Evolutionary conservation across 768 basidiomycete species (phyloP).

Genomic region (Lentinus tigrinus): DNA sequence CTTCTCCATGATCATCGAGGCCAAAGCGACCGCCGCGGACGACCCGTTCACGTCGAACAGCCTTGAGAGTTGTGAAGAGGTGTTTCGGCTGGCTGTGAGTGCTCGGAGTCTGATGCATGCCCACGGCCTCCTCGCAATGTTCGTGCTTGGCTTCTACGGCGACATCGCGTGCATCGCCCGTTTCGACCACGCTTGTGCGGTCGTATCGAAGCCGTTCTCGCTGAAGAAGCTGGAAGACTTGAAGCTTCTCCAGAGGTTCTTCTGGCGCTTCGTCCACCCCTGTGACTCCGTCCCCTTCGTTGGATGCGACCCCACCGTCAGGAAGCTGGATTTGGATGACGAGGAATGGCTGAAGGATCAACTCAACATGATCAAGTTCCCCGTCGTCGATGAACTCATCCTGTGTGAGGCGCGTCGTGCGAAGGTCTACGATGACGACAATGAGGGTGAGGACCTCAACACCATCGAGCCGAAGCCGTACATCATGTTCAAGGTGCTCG

Average conservation of each 20-base stretch:
- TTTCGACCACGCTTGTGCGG: conserved; percentile 12
- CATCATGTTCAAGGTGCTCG: too few relatives aligned
- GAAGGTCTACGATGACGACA: too few relatives aligned
- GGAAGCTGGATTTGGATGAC: neutral
- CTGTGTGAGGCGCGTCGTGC: too few relatives aligned
- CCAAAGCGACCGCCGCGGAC: neutral
- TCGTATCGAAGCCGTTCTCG: conserved; percentile 7
- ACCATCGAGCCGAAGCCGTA: too few relatives aligned
- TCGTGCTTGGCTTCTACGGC: conserved; percentile 9
- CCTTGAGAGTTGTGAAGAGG: neutral
- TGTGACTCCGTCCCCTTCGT: neutral
- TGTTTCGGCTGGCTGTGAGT: neutral
- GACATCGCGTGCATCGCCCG: conserved; percentile 1
- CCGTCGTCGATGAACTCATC: too few relatives aligned
- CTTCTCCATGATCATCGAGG: neutral
- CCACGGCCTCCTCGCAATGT: conserved; percentile 3
- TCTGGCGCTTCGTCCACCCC: conserved; percentile 17
- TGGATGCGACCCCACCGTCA: conserved; percentile 8
- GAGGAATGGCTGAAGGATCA: neutral
- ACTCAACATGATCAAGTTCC: neutral
- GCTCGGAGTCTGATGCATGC: conserved; percentile 1
- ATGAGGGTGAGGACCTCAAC: too few relatives aligned
- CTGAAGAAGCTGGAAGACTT: neutral
- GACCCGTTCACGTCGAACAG: neutral
- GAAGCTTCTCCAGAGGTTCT: conserved; percentile 2